These are phyloP conservation scores for Quercus lobata DNA, from an alignment of 331 rosid species.

Conservation along the genomic window DNA sequence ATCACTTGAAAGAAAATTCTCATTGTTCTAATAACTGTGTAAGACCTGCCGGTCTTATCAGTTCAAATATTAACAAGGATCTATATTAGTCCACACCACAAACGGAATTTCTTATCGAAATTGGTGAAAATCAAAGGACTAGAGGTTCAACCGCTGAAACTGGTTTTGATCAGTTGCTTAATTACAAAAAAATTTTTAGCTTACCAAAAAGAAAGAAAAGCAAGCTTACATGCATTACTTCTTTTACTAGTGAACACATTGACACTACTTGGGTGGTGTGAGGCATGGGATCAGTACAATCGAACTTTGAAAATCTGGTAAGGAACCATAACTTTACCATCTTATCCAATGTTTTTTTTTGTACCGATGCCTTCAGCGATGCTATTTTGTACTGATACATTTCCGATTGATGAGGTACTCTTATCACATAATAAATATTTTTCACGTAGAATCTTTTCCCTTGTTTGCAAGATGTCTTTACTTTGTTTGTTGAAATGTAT, in stretches of 20 bases:
- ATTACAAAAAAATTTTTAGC: too few species aligned
- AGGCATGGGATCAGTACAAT: neutral
- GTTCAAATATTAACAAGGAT: too few species aligned
- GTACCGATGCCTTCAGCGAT: too few species aligned
- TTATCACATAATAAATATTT: neutral
- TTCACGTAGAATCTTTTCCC: neutral
- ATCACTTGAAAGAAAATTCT: too few species aligned
- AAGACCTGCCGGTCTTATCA: too few species aligned
- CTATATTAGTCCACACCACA: too few species aligned
- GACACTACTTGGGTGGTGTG: neutral
- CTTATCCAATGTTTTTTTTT: neutral
- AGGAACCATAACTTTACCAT: neutral
- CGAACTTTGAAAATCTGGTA: neutral
- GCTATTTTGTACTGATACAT: neutral
- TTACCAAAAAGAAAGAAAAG: too few species aligned
- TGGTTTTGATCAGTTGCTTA: constrained; percentile 21
- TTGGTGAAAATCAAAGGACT: too few species aligned
- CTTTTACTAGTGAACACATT: neutral
- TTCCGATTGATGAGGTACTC: neutral
- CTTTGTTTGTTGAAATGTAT: neutral
- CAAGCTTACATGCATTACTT: too few species aligned
- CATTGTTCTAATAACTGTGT: too few species aligned
- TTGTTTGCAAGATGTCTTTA: neutral
- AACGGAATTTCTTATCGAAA: too few species aligned
- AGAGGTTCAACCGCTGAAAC: too few species aligned